Conservation (phyloP, 73 alveolate species). For the Paramecium bursaria region DNA sequence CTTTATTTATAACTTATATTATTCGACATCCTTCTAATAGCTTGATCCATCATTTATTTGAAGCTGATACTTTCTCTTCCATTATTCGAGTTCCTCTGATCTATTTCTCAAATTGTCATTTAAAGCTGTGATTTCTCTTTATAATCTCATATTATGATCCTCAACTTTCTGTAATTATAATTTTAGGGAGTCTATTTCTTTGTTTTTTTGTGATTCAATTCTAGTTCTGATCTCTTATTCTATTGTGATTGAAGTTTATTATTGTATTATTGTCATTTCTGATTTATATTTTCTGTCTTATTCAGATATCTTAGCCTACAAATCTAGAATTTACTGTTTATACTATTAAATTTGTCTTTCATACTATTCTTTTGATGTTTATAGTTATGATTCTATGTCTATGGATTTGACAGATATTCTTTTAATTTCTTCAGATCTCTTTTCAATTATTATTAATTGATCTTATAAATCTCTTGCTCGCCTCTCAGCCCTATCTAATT, state of each 20-base stretch:
- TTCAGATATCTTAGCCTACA: no score
- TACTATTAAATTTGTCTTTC: no score
- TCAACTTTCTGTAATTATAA: conserved; percentile 2
- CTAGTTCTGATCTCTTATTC: conserved; percentile 7
- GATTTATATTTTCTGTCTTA: conserved; percentile 15
- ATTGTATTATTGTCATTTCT: neutral
- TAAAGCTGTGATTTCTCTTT: neutral
- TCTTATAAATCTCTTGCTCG: no score
- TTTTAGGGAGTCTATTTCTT: conserved; percentile 3
- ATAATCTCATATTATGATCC: neutral
- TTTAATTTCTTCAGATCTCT: no score
- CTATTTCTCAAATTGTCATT: conserved; percentile 2
- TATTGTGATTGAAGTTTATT: neutral
- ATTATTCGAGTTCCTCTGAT: conserved; percentile 28
- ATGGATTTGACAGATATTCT: no score
- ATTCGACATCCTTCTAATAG: neutral
- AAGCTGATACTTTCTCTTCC: conserved; percentile 28
- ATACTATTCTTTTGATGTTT: no score
- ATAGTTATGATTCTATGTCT: no score
- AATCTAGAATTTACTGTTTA: no score
- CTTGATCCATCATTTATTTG: neutral
- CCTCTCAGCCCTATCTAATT: no score
- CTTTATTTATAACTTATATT: neutral
- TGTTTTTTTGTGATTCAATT: neutral
- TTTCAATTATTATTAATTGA: no score